These are phyloP conservation scores for Telfairia occidentalis DNA, from an alignment of 331 rosid genomes.

Conservation along the genomic window DNA sequence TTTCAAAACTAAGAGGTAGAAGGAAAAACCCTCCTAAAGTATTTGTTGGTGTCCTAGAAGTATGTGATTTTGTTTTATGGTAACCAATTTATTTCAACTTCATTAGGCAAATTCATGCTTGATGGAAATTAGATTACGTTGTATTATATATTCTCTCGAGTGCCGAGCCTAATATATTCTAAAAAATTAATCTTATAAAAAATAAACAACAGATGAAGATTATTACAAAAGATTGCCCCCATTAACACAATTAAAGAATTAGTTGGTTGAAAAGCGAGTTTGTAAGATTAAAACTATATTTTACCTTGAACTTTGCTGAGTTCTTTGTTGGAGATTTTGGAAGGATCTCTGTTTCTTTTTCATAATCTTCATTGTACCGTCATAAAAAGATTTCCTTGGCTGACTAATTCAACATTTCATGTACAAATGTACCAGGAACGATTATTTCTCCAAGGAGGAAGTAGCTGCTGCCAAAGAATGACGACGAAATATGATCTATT, in stretches of 20 bases:
- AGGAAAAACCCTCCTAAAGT: not conserved
- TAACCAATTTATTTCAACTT: not conserved
- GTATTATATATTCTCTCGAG: not conserved
- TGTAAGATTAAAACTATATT: no score
- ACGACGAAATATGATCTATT: slow-evolving; percentile 13
- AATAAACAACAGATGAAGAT: not conserved
- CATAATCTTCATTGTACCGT: not conserved
- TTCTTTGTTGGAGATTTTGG: not conserved
- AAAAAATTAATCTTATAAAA: not conserved
- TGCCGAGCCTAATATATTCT: not conserved
- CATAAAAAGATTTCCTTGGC: not conserved
- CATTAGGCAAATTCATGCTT: not conserved
- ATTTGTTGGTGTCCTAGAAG: not conserved
- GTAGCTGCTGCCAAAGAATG: slow-evolving; percentile 28
- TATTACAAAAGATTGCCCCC: no score
- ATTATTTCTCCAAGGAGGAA: slow-evolving; percentile 27
- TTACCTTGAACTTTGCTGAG: not conserved
- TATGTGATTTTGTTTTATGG: not conserved
- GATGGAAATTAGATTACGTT: not conserved
- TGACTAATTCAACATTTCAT: not conserved
- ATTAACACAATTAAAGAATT: no score
- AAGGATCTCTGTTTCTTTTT: not conserved
- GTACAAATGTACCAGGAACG: slow-evolving; percentile 21
- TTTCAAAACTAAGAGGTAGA: not conserved
- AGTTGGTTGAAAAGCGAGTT: no score